Percentiles rank a stretch among this genome's conserved stretches.
phyloP scores from a whole-genome alignment of 1,139 yeast species.

The Entelexis paramagnoliae region DNA sequence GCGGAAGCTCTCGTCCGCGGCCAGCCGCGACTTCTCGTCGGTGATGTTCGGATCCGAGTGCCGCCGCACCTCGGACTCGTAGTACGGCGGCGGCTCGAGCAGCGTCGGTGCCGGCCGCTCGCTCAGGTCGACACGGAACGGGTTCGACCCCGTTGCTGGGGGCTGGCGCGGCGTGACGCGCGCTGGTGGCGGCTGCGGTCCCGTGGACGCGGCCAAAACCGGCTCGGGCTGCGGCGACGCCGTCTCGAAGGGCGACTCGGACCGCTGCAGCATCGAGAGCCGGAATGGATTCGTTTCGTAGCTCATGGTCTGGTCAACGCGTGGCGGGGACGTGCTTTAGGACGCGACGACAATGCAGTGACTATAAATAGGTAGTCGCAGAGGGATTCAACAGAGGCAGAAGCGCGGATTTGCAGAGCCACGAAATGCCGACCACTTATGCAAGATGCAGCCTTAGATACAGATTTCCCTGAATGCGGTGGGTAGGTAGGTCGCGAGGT shows the following conservation, averaged over 20 bases:
- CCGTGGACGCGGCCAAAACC: neutral
- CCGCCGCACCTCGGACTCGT: constrained; percentile 18
- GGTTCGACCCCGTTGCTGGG: constrained; percentile 8
- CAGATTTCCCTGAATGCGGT: neutral
- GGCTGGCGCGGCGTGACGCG: neutral
- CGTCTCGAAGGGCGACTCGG: constrained; percentile 22
- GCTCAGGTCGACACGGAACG: constrained; percentile 18
- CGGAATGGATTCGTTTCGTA: constrained; percentile 31
- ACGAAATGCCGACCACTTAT: neutral
- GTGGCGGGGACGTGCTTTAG: neutral
- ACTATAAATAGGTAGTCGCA: neutral
- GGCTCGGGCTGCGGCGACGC: constrained; percentile 1
- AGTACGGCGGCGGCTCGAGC: constrained; percentile 17
- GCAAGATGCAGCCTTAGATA: neutral
- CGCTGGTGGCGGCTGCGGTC: constrained; percentile 6
- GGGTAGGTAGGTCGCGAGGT: neutral
- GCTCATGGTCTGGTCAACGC: constrained; percentile 7
- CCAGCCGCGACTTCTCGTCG: constrained; percentile 20
- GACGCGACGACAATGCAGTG: neutral
- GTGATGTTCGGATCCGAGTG: constrained; percentile 19
- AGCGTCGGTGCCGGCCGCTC: constrained; percentile 10
- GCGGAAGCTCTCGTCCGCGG: constrained; percentile 20
- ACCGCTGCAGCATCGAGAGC: constrained; percentile 26
- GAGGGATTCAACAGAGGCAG: neutral
- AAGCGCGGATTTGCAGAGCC: neutral